Percentiles rank a stretch among this genome's conserved stretches.
Conservation (phyloP, 345 rosid species). For the Rhizophora apiculata region DNA sequence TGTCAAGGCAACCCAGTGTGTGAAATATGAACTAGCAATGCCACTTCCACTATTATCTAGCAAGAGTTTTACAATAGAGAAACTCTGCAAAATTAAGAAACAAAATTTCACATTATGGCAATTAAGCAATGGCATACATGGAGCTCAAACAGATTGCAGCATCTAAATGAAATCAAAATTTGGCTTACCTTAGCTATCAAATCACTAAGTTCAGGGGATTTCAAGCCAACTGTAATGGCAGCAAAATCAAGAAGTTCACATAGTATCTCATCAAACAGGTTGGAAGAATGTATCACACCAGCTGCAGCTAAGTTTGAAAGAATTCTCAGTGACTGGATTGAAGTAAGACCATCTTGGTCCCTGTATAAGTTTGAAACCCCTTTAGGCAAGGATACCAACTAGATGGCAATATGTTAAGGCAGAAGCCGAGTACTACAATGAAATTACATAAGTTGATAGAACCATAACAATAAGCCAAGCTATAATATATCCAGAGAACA, state of each 20-base stretch:
- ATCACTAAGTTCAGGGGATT: constrained; percentile 53
- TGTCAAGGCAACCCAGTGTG: constrained; percentile 82
- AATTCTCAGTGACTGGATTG: constrained; percentile 76
- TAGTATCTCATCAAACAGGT: constrained; percentile 57
- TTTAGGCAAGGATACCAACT: neutral
- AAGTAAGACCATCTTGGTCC: constrained; percentile 58
- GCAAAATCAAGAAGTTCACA: constrained; percentile 68
- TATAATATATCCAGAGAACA: too few relatives aligned
- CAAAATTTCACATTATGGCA: neutral
- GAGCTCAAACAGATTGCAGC: constrained; percentile 10
- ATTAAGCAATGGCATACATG: neutral
- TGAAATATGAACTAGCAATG: constrained; percentile 53
- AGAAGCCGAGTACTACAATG: neutral
- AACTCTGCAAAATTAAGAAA: constrained; percentile 53
- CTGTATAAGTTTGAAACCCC: constrained; percentile 39
- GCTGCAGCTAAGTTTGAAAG: constrained; percentile 83
- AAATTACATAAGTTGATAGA: neutral
- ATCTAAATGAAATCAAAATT: constrained; percentile 5
- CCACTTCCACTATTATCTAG: constrained; percentile 48
- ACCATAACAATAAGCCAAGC: too few relatives aligned
- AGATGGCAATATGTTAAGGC: neutral
- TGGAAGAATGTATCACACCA: constrained; percentile 54
- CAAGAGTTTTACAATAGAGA: constrained; percentile 53
- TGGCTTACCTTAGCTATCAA: constrained; percentile 67
- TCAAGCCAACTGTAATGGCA: constrained; percentile 48